Base-by-base conservation (phyloP, 2,329 filamentous ascomycete genomes). In the Lasiodiplodia citricola region DNA sequence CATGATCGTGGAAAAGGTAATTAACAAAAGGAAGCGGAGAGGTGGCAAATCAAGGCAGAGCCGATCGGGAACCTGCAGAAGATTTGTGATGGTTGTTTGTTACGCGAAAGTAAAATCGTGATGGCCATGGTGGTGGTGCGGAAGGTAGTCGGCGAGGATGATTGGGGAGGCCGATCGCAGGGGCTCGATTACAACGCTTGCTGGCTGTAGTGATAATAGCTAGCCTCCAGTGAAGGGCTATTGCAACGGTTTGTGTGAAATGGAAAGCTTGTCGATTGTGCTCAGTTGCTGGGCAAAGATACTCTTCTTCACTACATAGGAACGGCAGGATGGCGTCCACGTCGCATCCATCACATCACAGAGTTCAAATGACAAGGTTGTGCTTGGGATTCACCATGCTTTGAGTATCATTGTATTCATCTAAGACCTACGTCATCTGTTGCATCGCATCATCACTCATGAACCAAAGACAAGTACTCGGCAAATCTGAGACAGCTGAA, bases 101-200 rank as follows among this genome's bases (percentile, higher is more conserved):
- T 37, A 44, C 41, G 50, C 51, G 41, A 35, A 13, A n/a, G 44
- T 16, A 23, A 55, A 56, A 66, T 31, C 50, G 44, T 55, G 63
- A 51, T 66, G 63, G 63, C 50, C 14, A 65, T 41, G 50, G 50
- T 41, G 50, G 21, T 55, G 50, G 50, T 35, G 60, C 23, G 38
- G 58, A 51, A 38, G 58, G 44, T 63, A 44, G 58, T 63, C 51
- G 58, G 58, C 35, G 18, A 63, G 14, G 11, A 11, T 66, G 63
- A 56, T 66, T 44, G 63, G 63, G 63, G 21, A 51, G 63, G 51
- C 55, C 37, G 63, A 51, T 38, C 37, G n/a, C 47, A 25, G 23
- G 16, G 60, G 47, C 60, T 64, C 60, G 60, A 23, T 37, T 64
- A n/a, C 16, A 37, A 28, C 21, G 60, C n/a, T 37, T 47, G 21